These are phyloP conservation scores for Aureobasidium sp. DNA, from an alignment of 2,329 filamentous ascomycete genomes.

Conservation along the genomic window DNA sequence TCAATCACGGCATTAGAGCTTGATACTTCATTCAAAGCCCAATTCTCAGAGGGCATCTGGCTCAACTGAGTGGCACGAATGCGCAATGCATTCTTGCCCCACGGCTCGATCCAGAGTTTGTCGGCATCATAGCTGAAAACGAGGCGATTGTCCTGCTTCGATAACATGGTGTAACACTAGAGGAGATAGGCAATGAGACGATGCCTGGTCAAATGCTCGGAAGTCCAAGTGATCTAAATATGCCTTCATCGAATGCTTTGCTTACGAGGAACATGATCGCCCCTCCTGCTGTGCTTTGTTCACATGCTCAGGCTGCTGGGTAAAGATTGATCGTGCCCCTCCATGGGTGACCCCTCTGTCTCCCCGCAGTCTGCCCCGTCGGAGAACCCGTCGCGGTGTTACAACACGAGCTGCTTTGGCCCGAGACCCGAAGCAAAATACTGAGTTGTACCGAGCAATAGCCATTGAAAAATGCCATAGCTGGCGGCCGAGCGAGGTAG, in stretches of 20 bases:
- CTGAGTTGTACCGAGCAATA: too few species aligned
- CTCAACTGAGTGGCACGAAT: conserved; percentile 40
- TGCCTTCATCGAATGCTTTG: not conserved
- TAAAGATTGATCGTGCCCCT: too few species aligned
- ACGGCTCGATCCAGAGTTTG: conserved; percentile 43
- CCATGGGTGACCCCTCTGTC: too few species aligned
- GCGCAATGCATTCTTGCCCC: conserved; percentile 44
- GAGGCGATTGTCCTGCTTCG: conserved; percentile 49
- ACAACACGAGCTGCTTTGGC: too few species aligned
- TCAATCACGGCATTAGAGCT: conserved; percentile 20
- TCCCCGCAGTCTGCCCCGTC: too few species aligned
- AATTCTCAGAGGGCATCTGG: conserved; percentile 34
- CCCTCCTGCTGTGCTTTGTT: too few species aligned
- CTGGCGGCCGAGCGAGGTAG: too few species aligned
- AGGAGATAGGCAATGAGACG: not conserved
- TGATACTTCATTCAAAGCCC: conserved; percentile 32
- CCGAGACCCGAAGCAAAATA: too few species aligned
- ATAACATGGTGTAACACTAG: conserved; percentile 24
- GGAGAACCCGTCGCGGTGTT: too few species aligned
- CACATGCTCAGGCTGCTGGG: too few species aligned
- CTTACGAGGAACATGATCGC: too few species aligned
- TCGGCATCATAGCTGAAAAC: conserved; percentile 53
- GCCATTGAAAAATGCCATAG: too few species aligned
- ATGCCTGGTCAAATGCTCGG: not conserved
- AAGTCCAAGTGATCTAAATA: not conserved